Evolutionary conservation across 176 grass and related monocot species (phyloP), one percentile per base, ranked within the genome.

Genomic region (Alloteropsis semialata): DNA sequence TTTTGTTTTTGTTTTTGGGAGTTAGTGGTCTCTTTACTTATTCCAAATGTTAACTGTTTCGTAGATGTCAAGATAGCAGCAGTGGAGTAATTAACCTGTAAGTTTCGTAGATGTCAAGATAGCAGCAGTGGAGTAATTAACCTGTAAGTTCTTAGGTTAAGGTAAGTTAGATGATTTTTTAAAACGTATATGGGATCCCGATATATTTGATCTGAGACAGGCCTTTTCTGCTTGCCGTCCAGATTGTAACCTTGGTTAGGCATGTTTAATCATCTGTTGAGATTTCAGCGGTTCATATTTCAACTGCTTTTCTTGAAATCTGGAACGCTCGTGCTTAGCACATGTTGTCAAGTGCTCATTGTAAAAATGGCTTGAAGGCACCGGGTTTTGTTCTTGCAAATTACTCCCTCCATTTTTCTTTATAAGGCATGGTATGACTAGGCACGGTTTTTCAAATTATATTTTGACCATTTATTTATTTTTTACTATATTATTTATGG

Each of bases 201-300:
- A 59, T 79, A 57, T 50, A 69, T 84, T 84, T 79, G 24, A 45
- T 89, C 69, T 68, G 76, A 84, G 81, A 88, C 81, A 18, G 81
- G 61, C 57, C 18, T 75, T 84, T 84, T 51, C 13, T 0, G 18
- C 39, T 50, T 69, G 87, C 60, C 82, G 82, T 89, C 81, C 87
- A 80, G 76, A 89, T 75, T 74, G 61, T 74, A 80, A 88, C 48
- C 64, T 56, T 37, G 64, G 8, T 46, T 74, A 60, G 50, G 57
- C 29, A 18, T 69, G 17, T 76, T 78, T 76, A 51, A 41, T 66
- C 12, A 55, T 48, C 38, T 84, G 29, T 72, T 79, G 38, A 65
- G 45, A 65, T 56, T 58, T 22, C 65, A 55, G 41, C 2, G 8
- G 5, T 41, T 64, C 43, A 41, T 41, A 14, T 69, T 54, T 48